Base-by-base conservation (phyloP, 768 basidiomycete species). In the Arthromyces matolae region DNA sequence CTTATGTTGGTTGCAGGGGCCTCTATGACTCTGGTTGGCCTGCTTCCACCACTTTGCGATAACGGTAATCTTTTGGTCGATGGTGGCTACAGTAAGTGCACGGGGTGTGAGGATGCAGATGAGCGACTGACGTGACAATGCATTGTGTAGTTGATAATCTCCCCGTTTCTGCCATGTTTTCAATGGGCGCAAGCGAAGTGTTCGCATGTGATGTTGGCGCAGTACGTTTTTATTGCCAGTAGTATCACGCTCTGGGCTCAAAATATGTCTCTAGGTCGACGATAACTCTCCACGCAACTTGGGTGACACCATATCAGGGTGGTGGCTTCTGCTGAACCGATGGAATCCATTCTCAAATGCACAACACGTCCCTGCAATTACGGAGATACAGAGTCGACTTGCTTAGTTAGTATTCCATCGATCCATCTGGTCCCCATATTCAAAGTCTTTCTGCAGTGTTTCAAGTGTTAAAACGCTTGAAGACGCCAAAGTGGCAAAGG, bases 1-100 rank as follows among this genome's bases (percentile, higher is more conserved):
- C 19, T 28, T 27, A 32, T 5, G 8, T 39, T 3, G 8, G 13
- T n/a, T n/a, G 5, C 47, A 87, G 91, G 93, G 45, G 96, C 93
- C 14, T 97, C 94, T 1, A 99, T 99, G 96, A 91, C 94, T 1
- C 69, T 99, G 55, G 94, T 94, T 38, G 96, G 96, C 56, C 74
- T 99, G 38, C 72, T 99, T 5, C 96, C 96, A 3, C 96, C 96
- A 0, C 68, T 99, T 8, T 95, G 92, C 54, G 93, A 98, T 59
- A 87, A 94, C 54, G 96, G 96, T 3, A 86, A 84, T 57, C 83
- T 95, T 75, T 72, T 95, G 13, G 93, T 94, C 6, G 93, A 94
- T 57, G 90, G 89, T 28, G 89, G 89, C 35, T 93, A 93, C 61
- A 75, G 89, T 93, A 62, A 64, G 85, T 71, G 13, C 20, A 31